Conservation (phyloP, 2,329 filamentous ascomycete genomes). For the Pseudogymnoascus sp. region DNA sequence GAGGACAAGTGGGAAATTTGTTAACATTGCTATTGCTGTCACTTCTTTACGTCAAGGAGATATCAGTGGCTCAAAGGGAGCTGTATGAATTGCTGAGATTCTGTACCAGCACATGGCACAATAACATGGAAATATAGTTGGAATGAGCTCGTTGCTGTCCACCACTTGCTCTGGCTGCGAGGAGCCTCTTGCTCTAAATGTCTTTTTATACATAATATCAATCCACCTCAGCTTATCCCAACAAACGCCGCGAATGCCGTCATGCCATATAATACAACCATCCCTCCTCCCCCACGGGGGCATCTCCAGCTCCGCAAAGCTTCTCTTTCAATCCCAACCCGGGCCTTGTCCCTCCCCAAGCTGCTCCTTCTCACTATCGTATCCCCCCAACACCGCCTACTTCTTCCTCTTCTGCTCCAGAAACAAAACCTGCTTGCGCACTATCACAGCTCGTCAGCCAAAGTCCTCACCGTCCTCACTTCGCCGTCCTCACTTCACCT, state of each 20-base stretch:
- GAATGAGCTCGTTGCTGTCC: not conserved
- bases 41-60: not conserved
- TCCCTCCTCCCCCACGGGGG: not conserved
- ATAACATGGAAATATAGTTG: not conserved
- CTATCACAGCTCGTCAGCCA: slow-evolving; percentile 34
- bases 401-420: slow-evolving; percentile 74
- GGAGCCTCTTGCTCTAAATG: not conserved
- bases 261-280: slow-evolving; percentile 6
- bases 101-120: not conserved
- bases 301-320: not conserved
- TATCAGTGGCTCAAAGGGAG: not conserved
- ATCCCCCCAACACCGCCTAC: slow-evolving; percentile 34
- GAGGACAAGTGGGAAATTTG: not conserved
- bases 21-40: not conserved
- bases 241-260: slow-evolving; percentile 8
- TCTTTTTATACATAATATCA: slow-evolving; percentile 3
- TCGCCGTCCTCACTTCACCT: not conserved
- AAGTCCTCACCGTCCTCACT: not conserved
- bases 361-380: not conserved
- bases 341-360: not conserved
- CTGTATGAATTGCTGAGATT: not conserved
- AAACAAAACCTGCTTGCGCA: slow-evolving; percentile 88
- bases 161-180: not conserved
- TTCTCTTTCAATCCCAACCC: not conserved
- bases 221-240: slow-evolving; percentile 1